A percentile compares a stretch with the other conserved stretches of the same genome.
phyloP scores from a whole-genome alignment of 2,329 filamentous ascomycete species.

The Arthroderma sp. region DNA sequence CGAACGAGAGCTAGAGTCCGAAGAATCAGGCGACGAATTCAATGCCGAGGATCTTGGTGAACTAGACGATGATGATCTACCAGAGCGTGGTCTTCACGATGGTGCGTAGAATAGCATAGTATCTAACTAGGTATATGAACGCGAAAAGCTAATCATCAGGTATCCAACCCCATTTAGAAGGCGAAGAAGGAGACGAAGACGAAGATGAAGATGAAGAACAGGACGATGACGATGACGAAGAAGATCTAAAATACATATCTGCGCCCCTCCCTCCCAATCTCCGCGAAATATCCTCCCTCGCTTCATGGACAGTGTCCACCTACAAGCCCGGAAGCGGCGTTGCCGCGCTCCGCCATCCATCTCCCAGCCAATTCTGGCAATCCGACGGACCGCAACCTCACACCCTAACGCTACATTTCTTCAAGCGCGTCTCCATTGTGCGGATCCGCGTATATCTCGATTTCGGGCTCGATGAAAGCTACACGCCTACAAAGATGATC shows the following conservation, averaged over 20 bases:
- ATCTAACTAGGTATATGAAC: no score
- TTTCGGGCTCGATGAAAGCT: slow-evolving; percentile 85
- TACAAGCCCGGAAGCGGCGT: slow-evolving; percentile 51
- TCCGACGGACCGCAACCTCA: slow-evolving; percentile 54
- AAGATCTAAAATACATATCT: slow-evolving; percentile 18
- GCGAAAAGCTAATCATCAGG: no score
- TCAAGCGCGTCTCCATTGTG: slow-evolving; percentile 40
- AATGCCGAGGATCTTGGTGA: slow-evolving; percentile 13
- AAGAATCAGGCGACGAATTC: slow-evolving; percentile 12
- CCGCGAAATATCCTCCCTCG: slow-evolving; percentile 51
- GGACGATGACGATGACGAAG: slow-evolving; percentile 15
- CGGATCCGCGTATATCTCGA: slow-evolving; percentile 53
- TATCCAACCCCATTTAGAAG: background rate
- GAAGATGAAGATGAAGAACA: slow-evolving; percentile 21
- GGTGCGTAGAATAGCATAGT: no score
- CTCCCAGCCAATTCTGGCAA: slow-evolving; percentile 49
- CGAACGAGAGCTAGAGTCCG: background rate
- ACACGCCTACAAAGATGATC: slow-evolving; percentile 85
- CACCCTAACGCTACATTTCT: slow-evolving; percentile 50
- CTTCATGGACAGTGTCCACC: slow-evolving; percentile 52
- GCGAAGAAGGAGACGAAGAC: slow-evolving; percentile 11
- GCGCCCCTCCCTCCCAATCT: slow-evolving; percentile 31
- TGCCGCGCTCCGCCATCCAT: slow-evolving; percentile 44
- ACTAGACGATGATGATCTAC: no score
- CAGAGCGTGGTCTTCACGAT: no score